A percentile compares a stretch with the other conserved stretches of the same genome.
Conservation (phyloP, 2,329 filamentous ascomycete genomes). For the Elsinoe fawcettii region DNA sequence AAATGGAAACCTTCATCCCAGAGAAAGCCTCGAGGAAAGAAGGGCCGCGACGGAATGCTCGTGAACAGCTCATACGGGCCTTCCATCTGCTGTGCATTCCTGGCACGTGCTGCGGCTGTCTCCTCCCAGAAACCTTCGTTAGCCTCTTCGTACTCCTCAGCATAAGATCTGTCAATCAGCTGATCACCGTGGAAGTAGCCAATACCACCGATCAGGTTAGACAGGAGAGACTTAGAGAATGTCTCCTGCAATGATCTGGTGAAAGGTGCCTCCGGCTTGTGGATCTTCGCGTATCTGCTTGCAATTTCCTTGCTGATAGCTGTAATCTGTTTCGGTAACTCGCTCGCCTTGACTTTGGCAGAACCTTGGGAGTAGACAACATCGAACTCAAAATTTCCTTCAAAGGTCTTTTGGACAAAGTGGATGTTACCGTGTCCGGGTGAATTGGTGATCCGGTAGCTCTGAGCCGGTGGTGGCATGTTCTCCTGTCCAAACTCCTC, state of each 20-base stretch:
- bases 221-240: constrained; percentile 86
- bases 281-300: constrained; percentile 63
- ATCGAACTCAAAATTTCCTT: constrained; percentile 86
- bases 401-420: constrained; percentile 82
- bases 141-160: constrained; percentile 89
- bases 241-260: constrained; percentile 58
- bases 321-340: constrained; percentile 63
- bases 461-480: constrained; percentile 73
- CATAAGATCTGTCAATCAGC: constrained; percentile 81
- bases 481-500: constrained; percentile 55
- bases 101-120: constrained; percentile 67
- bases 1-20: constrained; percentile 99
- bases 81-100: constrained; percentile 61
- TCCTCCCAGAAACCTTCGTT: constrained; percentile 95
- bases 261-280: constrained; percentile 71
- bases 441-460: constrained; percentile 68
- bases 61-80: constrained; percentile 86
- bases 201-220: constrained; percentile 86
- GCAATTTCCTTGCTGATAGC: constrained; percentile 60
- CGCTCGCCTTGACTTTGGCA: constrained; percentile 36
- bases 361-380: constrained; percentile 79
- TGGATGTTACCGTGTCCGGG: constrained; percentile 72
- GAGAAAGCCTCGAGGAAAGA: constrained; percentile 92
- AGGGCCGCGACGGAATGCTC: constrained; percentile 82
- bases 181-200: constrained; percentile 91